phyloP scores from a whole-genome alignment of 768 basidiomycete species.

The Gloeopeniophorella convolvens region DNA sequence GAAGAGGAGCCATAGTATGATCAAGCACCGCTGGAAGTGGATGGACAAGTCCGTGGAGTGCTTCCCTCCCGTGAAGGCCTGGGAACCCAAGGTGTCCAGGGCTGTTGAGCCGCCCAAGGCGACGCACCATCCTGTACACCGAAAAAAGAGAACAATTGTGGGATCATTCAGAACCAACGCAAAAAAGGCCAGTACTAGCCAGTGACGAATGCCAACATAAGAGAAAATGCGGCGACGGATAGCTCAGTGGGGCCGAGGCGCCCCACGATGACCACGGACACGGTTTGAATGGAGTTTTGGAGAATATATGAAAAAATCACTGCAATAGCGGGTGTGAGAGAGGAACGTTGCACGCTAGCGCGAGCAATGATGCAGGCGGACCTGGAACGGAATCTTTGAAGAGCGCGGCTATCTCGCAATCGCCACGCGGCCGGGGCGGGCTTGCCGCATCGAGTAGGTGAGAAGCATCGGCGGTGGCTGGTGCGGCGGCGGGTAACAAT shows the following conservation, averaged over 20 bases:
- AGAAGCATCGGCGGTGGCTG: neutral
- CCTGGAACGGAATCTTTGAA: conserved; percentile 18
- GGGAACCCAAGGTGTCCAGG: conserved; percentile 71
- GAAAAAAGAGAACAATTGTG: conserved; percentile 29
- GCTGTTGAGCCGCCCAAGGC: conserved; percentile 76
- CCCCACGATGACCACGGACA: conserved; percentile 56
- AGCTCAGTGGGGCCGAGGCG: conserved; percentile 64
- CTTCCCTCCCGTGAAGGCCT: conserved; percentile 62
- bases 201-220: conserved; percentile 77
- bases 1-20: conserved; percentile 57
- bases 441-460: conserved; percentile 11
- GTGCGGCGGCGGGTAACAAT: neutral
- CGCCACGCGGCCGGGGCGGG: conserved; percentile 16
- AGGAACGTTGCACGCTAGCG: neutral
- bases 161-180: conserved; percentile 37
- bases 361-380: neutral
- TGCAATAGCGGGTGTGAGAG: conserved; percentile 21
- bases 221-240: conserved; percentile 63
- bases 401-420: conserved; percentile 14
- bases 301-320: conserved; percentile 65
- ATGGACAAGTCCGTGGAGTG: conserved; percentile 59
- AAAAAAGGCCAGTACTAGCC: conserved; percentile 44
- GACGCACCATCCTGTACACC: conserved; percentile 59
- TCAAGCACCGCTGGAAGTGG: conserved; percentile 63
- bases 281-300: conserved; percentile 69